phyloP scores from a whole-genome alignment of 148 eudicot species.

The Arbutus unedo region DNA sequence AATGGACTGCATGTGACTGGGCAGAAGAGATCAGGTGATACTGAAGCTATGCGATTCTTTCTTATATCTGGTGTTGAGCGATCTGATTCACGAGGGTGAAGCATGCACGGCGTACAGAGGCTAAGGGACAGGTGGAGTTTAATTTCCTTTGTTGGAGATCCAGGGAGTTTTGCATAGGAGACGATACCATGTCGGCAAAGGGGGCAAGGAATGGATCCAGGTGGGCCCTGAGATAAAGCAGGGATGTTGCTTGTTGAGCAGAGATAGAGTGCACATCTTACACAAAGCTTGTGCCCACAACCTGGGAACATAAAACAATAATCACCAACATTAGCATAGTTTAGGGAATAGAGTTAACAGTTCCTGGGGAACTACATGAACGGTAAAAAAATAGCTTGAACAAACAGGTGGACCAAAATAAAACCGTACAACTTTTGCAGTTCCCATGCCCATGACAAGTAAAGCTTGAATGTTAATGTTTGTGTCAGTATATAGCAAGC shows the following conservation, averaged over 20 bases:
- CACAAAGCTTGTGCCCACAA: conserved; percentile 85
- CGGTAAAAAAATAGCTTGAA: neutral
- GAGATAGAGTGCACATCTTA: conserved; percentile 88
- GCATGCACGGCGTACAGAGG: conserved; percentile 90
- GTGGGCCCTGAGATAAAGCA: conserved; percentile 60
- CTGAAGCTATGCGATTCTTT: conserved; percentile 67
- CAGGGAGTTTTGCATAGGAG: conserved; percentile 63
- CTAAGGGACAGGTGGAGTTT: conserved; percentile 65
- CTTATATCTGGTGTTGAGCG: conserved; percentile 47
- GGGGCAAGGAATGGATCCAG: conserved; percentile 95
- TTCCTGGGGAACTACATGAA: neutral
- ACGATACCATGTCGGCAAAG: conserved; percentile 76
- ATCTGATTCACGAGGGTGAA: conserved; percentile 65
- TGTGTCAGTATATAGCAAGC: neutral
- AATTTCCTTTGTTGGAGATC: conserved; percentile 57
- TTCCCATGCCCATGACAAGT: neutral
- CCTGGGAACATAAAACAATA: conserved; percentile 42
- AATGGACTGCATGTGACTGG: conserved; percentile 93
- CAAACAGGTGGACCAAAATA: neutral
- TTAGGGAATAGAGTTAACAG: neutral
- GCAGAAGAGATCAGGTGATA: conserved; percentile 78
- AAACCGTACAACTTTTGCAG: neutral
- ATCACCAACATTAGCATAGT: neutral
- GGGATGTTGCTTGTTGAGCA: conserved; percentile 77
- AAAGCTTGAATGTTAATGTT: neutral